Conservation (phyloP, 2,329 filamentous ascomycete species). For the Albifimbria verrucaria region DNA sequence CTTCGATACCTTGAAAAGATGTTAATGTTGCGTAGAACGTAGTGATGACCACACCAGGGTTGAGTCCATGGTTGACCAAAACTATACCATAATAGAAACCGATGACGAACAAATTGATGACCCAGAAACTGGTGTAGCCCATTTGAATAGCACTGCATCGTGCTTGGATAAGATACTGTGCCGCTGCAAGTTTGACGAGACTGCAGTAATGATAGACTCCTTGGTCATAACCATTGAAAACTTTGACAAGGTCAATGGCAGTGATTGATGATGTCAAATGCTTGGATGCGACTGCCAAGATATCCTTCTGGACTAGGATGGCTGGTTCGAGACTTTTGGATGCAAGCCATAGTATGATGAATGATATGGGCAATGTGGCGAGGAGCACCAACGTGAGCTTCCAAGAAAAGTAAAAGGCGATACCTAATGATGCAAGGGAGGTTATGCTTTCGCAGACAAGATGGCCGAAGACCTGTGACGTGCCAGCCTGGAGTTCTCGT, state of each 20-base stretch:
- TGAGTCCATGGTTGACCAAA: conserved; percentile 60
- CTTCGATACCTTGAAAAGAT: conserved; percentile 71
- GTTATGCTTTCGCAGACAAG: conserved; percentile 63
- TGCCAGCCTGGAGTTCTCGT: conserved; percentile 75
- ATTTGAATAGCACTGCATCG: conserved; percentile 68
- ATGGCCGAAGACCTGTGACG: conserved; percentile 75
- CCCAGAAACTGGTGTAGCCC: conserved; percentile 69
- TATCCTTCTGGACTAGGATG: conserved; percentile 65
- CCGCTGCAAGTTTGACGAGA: conserved; percentile 55
- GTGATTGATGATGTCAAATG: conserved; percentile 65
- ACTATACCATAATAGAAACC: conserved; percentile 86
- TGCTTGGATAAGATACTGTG: conserved; percentile 65
- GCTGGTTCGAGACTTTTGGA: conserved; percentile 60
- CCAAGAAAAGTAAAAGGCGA: conserved; percentile 82
- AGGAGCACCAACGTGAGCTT: conserved; percentile 78
- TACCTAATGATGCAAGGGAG: conserved; percentile 59
- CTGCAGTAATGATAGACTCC: conserved; percentile 65
- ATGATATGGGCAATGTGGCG: conserved; percentile 66
- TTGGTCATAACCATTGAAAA: conserved; percentile 70
- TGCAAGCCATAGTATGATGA: conserved; percentile 55
- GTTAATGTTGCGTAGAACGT: conserved; percentile 82
- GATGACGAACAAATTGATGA: conserved; percentile 75
- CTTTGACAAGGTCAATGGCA: conserved; percentile 82
- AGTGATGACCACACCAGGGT: conserved; percentile 68
- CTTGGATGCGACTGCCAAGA: conserved; percentile 69